Evolutionary conservation across 2,329 filamentous ascomycete genomes (phyloP), one percentile per base, ranked within the genome.

Genomic region (Sporothrix inflata): DNA sequence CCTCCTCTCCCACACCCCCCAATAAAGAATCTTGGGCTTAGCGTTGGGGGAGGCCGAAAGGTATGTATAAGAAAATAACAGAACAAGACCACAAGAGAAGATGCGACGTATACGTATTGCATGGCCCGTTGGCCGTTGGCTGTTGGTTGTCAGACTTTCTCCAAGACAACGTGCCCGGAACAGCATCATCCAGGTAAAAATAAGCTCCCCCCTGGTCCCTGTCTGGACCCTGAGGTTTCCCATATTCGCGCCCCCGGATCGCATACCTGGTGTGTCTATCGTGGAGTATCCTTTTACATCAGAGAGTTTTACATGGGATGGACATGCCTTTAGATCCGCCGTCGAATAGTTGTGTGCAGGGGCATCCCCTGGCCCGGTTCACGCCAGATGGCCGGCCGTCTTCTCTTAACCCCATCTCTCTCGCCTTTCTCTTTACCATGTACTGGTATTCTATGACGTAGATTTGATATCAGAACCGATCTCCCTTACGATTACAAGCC

Each of bases 11-110:
- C 57, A 40, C 57, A 21, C 34, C 34, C 30, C 47, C 24, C 45
- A 70, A 70, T 57, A 49, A 61, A 42, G 49, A 27, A 27, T 14
- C 30, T 21, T 16, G 27, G 19, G 24, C 40, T 61, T 63, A 40
- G 55, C 12, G 69, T 63, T 70, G 69, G 69, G 69, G 69, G 27
- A 70, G 57, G 55, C 57, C 69, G 55, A 63, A 57, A 51, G 12
- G 16, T 51, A 19, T 9, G 40, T 21, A 67, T 24, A 38, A 51
- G 34, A 49, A 27, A 7, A n/a, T 34, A 19, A 30, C 12, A 27
- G 21, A 34, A 21, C 4, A 42, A 21, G n/a, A 61, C 34, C 11
- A 27, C 9, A 61, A 61, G 49, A 45, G 7, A 21, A 47, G 3
- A 67, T 21, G 47, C 47, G n/a, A n/a, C n/a, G n/a, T n/a, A n/a